Percentiles rank a stretch among this genome's conserved stretches.
These are phyloP conservation scores for Carex pumila DNA, from an alignment of 176 grass and related monocot species.

Conservation along the genomic window DNA sequence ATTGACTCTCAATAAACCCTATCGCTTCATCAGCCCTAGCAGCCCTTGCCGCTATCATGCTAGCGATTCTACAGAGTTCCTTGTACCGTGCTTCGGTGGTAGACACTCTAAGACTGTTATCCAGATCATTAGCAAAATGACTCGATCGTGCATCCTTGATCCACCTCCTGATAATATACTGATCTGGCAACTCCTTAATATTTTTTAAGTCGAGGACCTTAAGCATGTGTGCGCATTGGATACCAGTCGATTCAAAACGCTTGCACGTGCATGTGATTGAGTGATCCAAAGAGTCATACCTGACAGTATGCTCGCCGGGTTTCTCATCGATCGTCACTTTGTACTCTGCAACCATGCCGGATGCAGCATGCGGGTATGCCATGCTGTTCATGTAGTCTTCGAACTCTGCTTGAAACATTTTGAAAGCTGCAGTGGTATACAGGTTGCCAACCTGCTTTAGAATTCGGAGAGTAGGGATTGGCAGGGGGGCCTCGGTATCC, in stretches of 20 bases:
- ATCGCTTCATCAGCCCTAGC: conserved; percentile 58
- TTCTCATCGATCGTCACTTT: conserved; percentile 72
- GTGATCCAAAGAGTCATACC: conserved; percentile 67
- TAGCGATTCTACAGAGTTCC: conserved; percentile 56
- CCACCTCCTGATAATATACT: conserved; percentile 92
- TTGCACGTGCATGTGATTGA: conserved; percentile 67
- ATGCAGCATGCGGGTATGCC: conserved; percentile 48
- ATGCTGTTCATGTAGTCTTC: conserved; percentile 86
- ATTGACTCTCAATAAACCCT: conserved; percentile 61
- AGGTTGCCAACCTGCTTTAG: conserved; percentile 68
- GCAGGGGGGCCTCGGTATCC: conserved; percentile 50
- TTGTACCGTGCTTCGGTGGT: conserved; percentile 31
- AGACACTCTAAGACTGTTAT: conserved; percentile 24
- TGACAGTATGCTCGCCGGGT: conserved; percentile 48
- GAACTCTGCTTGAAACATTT: conserved; percentile 72
- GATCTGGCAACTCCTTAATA: conserved; percentile 80
- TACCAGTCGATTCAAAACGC: conserved; percentile 72
- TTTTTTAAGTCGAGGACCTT: conserved; percentile 89
- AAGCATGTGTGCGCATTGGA: conserved; percentile 69
- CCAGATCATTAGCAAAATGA: conserved; percentile 31
- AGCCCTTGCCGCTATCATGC: conserved; percentile 71
- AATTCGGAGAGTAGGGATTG: conserved; percentile 63
- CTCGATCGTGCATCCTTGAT: conserved; percentile 54
- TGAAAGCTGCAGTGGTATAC: conserved; percentile 76
- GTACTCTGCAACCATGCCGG: conserved; percentile 53